Evolutionary conservation across 1,139 yeast species (phyloP).

Genomic region (Suhomyces panamericanus): DNA sequence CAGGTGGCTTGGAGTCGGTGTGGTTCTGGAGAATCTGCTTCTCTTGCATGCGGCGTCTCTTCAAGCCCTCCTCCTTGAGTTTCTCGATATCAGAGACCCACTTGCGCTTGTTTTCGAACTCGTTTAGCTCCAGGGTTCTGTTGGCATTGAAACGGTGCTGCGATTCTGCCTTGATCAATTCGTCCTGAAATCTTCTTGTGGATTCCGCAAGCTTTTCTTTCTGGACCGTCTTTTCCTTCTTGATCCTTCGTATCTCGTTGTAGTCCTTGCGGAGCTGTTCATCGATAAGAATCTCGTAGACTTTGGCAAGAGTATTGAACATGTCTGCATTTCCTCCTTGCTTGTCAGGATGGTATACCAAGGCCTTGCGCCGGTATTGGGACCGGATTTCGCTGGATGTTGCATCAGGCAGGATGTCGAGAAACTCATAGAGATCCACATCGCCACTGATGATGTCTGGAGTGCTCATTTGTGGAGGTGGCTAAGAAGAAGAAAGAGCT

Average conservation of each 20-base stretch:
- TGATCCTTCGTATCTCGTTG: slow-evolving; percentile 30
- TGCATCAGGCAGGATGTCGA: slow-evolving; percentile 28
- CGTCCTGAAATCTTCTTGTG: slow-evolving; percentile 34
- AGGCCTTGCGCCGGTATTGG: slow-evolving; percentile 24
- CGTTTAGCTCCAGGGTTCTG: slow-evolving; percentile 7
- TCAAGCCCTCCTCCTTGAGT: slow-evolving; percentile 33
- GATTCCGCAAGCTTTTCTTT: slow-evolving; percentile 25
- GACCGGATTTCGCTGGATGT: slow-evolving; percentile 17
- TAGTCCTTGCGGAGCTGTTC: slow-evolving; percentile 33
- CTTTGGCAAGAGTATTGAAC: slow-evolving; percentile 40
- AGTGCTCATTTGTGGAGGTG: neutral
- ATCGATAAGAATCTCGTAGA: slow-evolving; percentile 42
- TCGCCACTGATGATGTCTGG: slow-evolving; percentile 27
- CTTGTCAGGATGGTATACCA: slow-evolving; percentile 48
- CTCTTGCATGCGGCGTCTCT: slow-evolving; percentile 28
- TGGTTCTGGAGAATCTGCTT: slow-evolving; percentile 3
- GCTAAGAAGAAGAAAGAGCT: too few relatives aligned
- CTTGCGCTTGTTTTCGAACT: slow-evolving; percentile 9
- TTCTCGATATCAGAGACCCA: slow-evolving; percentile 27
- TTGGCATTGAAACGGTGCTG: slow-evolving; percentile 8
- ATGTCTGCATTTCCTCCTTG: slow-evolving; percentile 35
- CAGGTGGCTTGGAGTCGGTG: neutral
- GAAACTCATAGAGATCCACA: slow-evolving; percentile 35
- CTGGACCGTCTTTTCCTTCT: slow-evolving; percentile 15
- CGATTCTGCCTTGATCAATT: slow-evolving; percentile 33